Base-by-base conservation (phyloP, 495 filamentous ascomycete species). In the Chaetomium fimeti region DNA sequence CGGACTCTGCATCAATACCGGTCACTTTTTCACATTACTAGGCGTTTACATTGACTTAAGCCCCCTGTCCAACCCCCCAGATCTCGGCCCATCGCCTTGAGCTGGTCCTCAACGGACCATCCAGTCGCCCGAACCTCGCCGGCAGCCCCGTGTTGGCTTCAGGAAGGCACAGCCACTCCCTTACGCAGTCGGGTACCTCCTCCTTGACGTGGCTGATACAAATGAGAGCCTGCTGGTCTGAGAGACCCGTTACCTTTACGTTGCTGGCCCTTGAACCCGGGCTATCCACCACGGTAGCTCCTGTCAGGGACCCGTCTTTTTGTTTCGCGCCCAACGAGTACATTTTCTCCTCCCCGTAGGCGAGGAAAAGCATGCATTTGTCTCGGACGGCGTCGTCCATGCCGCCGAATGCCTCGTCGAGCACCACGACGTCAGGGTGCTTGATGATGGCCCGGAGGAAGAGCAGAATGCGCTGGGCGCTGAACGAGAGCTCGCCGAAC, bases 361-460 rank as follows among this genome's bases (percentile, higher is more conserved):
- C 84, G 12, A 98, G 83, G 70, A 96, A 94, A 0, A 84, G 73
- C 60, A 93, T 79, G 67, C 93, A 97, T 68, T 90, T 92, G 69
- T 96, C 88, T 16, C 92, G 82, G n/a, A 94, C 84, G 0, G 79
- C 81, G 45, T 88, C 86, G 63, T 93, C 87, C 86, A 98, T 91
- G 29, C 93, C 92, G 51, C 90, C 91, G 69, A 96, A 95, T 0
- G 94, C 87, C 75, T 98, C 94, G 69, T 98, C 94, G 2, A 98
- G 84, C 43, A 98, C 89, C 36, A 98, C 82, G 49, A 98, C 83
- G 64, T 97, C 93, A 0, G 92, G 91, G 60, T 83, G 83, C 66
- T 92, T 89, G 67, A 94, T 84, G 40, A 95, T 77, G 18, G 93
- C 90, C 8, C 95, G 86, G 29, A 98, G 78, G 74, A 98, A 94